Base-by-base conservation (phyloP, 225 moss, liverwort and hornwort genomes). In the Pleurozium schreberi region DNA sequence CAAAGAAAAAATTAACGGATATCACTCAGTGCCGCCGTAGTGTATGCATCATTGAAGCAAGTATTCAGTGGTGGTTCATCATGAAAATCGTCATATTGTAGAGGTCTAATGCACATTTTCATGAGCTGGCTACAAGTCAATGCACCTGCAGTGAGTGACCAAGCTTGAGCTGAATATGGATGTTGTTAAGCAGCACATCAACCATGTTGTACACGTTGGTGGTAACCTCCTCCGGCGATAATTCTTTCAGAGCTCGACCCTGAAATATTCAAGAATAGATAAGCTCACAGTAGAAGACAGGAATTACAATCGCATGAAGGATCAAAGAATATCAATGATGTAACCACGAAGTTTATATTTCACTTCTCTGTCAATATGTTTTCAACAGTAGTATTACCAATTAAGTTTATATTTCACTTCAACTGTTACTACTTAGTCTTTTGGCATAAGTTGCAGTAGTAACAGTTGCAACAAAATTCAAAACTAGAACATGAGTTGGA, bases 211-310 rank as follows among this genome's bases (percentile, higher is more conserved):
- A 98, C 31, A 93, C 93, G 90, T 98, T 98, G 85, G 94, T 93
- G 28, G 97, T 96, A 68, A 98, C 98, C 83, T 98, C 98, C 87
- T 98, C 98, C 45, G 98, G 98, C 88, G 97, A 95, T 28, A 98
- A 92, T 68, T 97, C 98, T 93, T 97, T 97, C 89, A 98, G 75
- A 63, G 95, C 92, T 82, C 97, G 98, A 84, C 98, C 97, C 96
- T 96, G 93, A 85, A 71, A 60, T 67, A 90, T 81, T 80, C 73
- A 66, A 90, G 75, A 57, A 81, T 50, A 47, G 23, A 75, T 86
- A 42, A 88, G 86, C 52, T 78, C 80, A 58, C 84, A 50, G 70
- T 86, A 69, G 30, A 83, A 71, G 84, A 67, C 19, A 76, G 65
- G 84, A 84, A 70, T 79, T 74, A 75, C 88, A 86, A 84, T 71